These are phyloP conservation scores for Silene uniflora DNA, from an alignment of 148 eudicot genomes.

Conservation along the genomic window DNA sequence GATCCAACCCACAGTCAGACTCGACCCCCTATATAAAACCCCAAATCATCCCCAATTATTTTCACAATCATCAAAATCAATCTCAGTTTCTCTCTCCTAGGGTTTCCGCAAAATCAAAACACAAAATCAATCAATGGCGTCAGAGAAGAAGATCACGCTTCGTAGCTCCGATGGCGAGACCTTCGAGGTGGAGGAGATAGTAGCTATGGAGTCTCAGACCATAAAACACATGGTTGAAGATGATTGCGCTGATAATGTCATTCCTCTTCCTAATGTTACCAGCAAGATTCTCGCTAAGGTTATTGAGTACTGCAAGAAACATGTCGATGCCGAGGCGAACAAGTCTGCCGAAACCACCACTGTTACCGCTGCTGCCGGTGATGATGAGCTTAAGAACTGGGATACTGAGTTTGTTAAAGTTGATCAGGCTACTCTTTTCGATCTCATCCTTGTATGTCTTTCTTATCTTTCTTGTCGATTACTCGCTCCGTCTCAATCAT, in stretches of 20 bases:
- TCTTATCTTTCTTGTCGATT: too few relatives aligned
- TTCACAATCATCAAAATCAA: background rate
- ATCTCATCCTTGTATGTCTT: slow-evolving; percentile 16
- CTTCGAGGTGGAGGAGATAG: slow-evolving; percentile 15
- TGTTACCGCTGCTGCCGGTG: background rate
- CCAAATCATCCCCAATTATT: background rate
- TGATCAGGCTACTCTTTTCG: slow-evolving; percentile 22
- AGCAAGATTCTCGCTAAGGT: slow-evolving; percentile 11
- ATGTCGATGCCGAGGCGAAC: background rate
- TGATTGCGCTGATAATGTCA: slow-evolving; percentile 1
- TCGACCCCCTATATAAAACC: background rate
- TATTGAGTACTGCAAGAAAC: slow-evolving; percentile 14
- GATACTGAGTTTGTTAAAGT: slow-evolving; percentile 18
- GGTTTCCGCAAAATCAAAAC: background rate
- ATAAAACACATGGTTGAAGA: slow-evolving; percentile 17
- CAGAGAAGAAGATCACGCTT: slow-evolving; percentile 6
- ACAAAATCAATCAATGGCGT: background rate
- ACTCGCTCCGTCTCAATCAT: background rate
- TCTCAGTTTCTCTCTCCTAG: slow-evolving; percentile 11
- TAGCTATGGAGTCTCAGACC: slow-evolving; percentile 10
- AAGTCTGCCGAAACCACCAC: background rate
- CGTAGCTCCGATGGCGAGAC: slow-evolving; percentile 4
- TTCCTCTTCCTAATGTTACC: slow-evolving; percentile 15
- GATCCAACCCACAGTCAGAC: background rate
- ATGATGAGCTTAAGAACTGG: slow-evolving; percentile 5